Evolutionary conservation across 164 flowering plant genomes (phyloP).

Genomic region (Vitis cinerea): DNA sequence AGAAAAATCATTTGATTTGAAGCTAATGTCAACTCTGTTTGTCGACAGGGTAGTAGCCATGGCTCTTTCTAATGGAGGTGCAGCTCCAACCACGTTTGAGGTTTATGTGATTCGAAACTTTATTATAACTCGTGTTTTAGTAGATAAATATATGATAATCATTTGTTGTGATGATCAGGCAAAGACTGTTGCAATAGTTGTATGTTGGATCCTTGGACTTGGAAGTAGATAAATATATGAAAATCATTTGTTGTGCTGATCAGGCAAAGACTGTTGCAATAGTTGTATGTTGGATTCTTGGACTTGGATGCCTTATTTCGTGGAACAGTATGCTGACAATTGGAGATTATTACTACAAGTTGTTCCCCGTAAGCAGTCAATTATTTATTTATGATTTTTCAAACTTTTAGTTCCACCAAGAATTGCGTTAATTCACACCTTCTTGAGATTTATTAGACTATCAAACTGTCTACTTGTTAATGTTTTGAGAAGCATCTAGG

Average conservation of each 20-base stretch:
- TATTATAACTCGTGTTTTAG: not conserved
- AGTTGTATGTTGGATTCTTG: slow-evolving; percentile 62
- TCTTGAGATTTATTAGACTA: no score
- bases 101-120: no score
- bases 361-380: slow-evolving; percentile 56
- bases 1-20: not conserved
- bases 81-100: slow-evolving; percentile 25
- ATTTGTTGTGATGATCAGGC: slow-evolving; percentile 39
- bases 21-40: not conserved
- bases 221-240: no score
- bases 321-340: slow-evolving; percentile 79
- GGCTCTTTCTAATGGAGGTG: slow-evolving; percentile 10
- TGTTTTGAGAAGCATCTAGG: no score
- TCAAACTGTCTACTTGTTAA: not conserved
- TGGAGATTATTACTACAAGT: slow-evolving; percentile 50
- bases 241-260: not conserved
- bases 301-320: slow-evolving; percentile 60
- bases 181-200: slow-evolving; percentile 31
- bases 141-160: not conserved
- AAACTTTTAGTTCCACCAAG: no score
- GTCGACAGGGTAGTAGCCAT: slow-evolving; percentile 9
- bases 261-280: slow-evolving; percentile 54
- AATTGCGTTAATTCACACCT: no score
- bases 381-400: no score
- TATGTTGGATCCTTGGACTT: slow-evolving; percentile 69